These are phyloP conservation scores for Coemansia umbellata DNA, from an alignment of 192 early-diverging fungal genomes.

Conservation along the genomic window DNA sequence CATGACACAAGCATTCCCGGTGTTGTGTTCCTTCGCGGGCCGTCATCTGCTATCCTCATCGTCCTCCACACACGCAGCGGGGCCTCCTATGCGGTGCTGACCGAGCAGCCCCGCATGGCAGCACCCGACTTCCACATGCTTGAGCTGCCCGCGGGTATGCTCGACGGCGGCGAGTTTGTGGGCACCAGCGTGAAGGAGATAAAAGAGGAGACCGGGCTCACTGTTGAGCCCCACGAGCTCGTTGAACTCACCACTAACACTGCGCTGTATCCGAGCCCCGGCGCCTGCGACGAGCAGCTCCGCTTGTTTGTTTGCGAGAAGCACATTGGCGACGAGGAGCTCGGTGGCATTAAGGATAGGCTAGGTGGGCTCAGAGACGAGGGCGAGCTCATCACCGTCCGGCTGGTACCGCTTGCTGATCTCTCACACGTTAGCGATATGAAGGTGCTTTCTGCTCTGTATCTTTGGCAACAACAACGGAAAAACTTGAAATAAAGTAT, in stretches of 20 bases:
- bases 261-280: constrained; percentile 71
- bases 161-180: constrained; percentile 63
- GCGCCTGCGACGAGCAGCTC: constrained; percentile 79
- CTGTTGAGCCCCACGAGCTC: constrained; percentile 57
- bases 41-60: constrained; percentile 66
- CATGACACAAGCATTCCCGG: constrained; percentile 60
- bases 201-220: constrained; percentile 77
- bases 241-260: constrained; percentile 56
- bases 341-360: constrained; percentile 58
- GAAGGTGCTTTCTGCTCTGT: constrained; percentile 64
- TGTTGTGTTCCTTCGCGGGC: constrained; percentile 79
- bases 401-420: constrained; percentile 61
- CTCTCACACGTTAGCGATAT: constrained; percentile 68
- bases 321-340: constrained; percentile 45
- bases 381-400: constrained; percentile 73
- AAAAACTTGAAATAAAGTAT: not conserved
- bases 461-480: constrained; percentile 50
- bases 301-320: constrained; percentile 68
- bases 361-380: constrained; percentile 66
- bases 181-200: constrained; percentile 77
- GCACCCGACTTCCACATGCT: constrained; percentile 56
- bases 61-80: constrained; percentile 53
- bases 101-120: constrained; percentile 70
- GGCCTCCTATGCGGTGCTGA: constrained; percentile 58
- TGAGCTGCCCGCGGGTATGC: constrained; percentile 86